Evolutionary conservation across 768 basidiomycete species (phyloP), one percentile per base, ranked within the genome.

Genomic region (Kwoniella europaea): DNA sequence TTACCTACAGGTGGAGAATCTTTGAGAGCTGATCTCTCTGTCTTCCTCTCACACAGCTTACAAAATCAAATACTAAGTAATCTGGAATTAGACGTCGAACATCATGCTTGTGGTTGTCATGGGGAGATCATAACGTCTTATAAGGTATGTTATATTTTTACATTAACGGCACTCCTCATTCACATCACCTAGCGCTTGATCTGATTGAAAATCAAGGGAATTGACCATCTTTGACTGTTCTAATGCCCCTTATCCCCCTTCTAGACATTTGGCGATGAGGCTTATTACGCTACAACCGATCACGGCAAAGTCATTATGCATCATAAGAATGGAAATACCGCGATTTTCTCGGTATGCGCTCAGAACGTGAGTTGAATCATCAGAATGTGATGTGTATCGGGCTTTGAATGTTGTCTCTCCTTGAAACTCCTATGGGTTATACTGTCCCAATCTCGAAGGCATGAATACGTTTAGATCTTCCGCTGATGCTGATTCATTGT

Each of bases 281-380:
- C 71, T 5, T 79, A 76, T 43, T 65, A 67, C 27, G 72, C 76
- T 3, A 72, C 74, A 4, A 79, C 78, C 2, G 78, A 76, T 61
- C 74, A 75, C 41, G 78, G 78, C 1, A 75, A 72, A 59, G 53
- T 79, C 22, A 70, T 77, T 35, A 56, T 77, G 35, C 70, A 74
- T 58, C 54, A 60, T 27, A 41, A 22, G 22, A 65, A 71, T 22
- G 74, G 76, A 10, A 60, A 61, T 22, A 68, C 68, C 1, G 43
- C 65, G 44, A 58, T 44, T 3, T 41, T 79, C 15, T 52, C 27
- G 4, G 58, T 79, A 4, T 79, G 78, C 42, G 59, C 64, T 18
- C 63, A 71, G 20, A 42, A 53, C 0, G 77, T 76, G 52, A 57
- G 75, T 72, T 0, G 35, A 35, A 35, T 7, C 35, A 0, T 35